Evolutionary conservation across 2,329 filamentous ascomycete genomes (phyloP).

Genomic region (Hypoxylon sp.): DNA sequence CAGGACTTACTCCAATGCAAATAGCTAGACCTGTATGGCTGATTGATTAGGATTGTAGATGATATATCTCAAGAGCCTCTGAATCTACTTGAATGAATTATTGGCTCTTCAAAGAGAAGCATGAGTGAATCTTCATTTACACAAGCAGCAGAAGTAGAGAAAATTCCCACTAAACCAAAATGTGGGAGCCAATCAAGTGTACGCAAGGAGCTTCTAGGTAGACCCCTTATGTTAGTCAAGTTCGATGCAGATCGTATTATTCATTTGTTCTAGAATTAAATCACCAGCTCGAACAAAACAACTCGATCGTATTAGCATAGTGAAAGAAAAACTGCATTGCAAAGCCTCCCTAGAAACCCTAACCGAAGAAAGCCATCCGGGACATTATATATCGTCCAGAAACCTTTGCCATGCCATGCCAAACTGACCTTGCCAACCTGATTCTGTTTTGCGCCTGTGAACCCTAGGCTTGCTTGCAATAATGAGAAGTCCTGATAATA

Average conservation of each 20-base stretch:
- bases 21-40: neutral
- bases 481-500: slow-evolving; percentile 15
- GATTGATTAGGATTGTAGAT: neutral
- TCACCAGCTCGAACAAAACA: neutral
- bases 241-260: neutral
- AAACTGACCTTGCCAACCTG: slow-evolving; percentile 12
- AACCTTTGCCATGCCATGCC: slow-evolving; percentile 27
- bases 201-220: slow-evolving; percentile 2
- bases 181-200: slow-evolving; percentile 42
- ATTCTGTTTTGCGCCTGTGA: neutral
- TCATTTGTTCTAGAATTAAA: neutral
- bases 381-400: slow-evolving; percentile 29
- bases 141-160: neutral
- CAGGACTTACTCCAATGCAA: neutral
- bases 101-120: slow-evolving; percentile 1
- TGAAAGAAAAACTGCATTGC: slow-evolving; percentile 1
- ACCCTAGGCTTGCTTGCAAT: neutral
- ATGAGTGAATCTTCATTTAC: slow-evolving; percentile 4
- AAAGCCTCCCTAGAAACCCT: slow-evolving; percentile 6
- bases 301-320: slow-evolving; percentile 16
- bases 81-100: neutral
- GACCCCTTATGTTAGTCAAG: slow-evolving; percentile 29
- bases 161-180: slow-evolving; percentile 27
- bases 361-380: neutral
- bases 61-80: neutral